Evolutionary conservation across 768 basidiomycete species (phyloP).

Genomic region (Xerocomus spinulosus): DNA sequence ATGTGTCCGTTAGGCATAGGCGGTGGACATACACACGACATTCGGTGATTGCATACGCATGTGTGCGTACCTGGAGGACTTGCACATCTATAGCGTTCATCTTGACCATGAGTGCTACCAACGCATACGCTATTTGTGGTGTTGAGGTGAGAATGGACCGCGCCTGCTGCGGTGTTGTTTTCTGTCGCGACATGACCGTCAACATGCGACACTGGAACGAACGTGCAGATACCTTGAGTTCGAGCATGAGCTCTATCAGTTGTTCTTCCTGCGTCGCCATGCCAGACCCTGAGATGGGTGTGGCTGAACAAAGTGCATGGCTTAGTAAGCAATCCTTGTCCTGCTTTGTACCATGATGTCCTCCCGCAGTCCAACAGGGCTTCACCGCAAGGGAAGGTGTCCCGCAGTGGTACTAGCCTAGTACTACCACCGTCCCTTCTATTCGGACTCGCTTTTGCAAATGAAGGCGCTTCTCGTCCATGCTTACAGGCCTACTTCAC

Average conservation of each 20-base stretch:
- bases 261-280: slow-evolving; percentile 65
- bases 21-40: background rate
- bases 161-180: slow-evolving; percentile 70
- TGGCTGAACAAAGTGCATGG: background rate
- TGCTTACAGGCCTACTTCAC: background rate
- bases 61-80: slow-evolving; percentile 58
- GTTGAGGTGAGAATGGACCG: slow-evolving; percentile 64
- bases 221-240: slow-evolving; percentile 50
- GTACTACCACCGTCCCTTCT: background rate
- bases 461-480: background rate
- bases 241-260: slow-evolving; percentile 69
- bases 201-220: background rate
- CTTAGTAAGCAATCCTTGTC: slow-evolving; percentile 14
- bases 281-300: background rate
- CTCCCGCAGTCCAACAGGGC: background rate
- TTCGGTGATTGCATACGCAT: background rate
- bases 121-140: slow-evolving; percentile 71
- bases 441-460: background rate
- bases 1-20: slow-evolving; percentile 4
- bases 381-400: no score
- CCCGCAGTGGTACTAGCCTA: no score
- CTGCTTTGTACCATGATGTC: background rate
- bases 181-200: slow-evolving; percentile 36
- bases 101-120: slow-evolving; percentile 74
- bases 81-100: slow-evolving; percentile 72